Base-by-base conservation (phyloP, 73 alveolate genomes). In the Breviolum minutum region DNA sequence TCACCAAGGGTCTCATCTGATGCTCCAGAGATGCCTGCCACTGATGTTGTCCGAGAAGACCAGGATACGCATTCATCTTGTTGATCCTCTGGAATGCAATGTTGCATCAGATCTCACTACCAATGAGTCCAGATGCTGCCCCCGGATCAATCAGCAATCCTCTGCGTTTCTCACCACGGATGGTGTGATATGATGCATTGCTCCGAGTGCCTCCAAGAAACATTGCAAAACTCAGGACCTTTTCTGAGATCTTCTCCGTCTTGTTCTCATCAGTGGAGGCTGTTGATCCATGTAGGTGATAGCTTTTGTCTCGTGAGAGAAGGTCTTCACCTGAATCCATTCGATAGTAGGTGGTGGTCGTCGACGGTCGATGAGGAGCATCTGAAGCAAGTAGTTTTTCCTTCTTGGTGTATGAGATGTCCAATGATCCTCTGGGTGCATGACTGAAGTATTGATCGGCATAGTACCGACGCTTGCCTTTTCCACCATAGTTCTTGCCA, bases 11-110 rank as follows among this genome's bases (percentile, higher is more conserved):
- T 85, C 29, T 8, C 2, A 61, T 85, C 80, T 61, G 64, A 85
- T 85, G 79, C 94, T 77, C 5, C 79, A 22, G 30, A 85, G 68
- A 87, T 87, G 32, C 95, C 95, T 0, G 84, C 61, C 40, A 87
- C 94, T 17, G 81, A 30, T 22, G 81, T 17, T 0, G n/a, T 13
- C 11, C 30, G n/a, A 30, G 19, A n/a, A 5, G 10, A 71, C 32
- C 30, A 20, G 13, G 26, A 6, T 5, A 20, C 30, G 1, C 10
- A 13, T 11, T 71, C 30, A 6, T 13, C 1, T 22, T 13, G 13
- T 30, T 71, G 19, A 48, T 48, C 48, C 2, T 7, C 10, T n/a
- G 81, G 81, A 8, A 71, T 30, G 26, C 81, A 71, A 1, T 13
- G n/a, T 48, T 13, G 48, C 81, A 71, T n/a, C 1, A 71, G 5